These are phyloP conservation scores for Brettanomyces custersianus DNA, from an alignment of 805 yeast genomes.

Conservation along the genomic window DNA sequence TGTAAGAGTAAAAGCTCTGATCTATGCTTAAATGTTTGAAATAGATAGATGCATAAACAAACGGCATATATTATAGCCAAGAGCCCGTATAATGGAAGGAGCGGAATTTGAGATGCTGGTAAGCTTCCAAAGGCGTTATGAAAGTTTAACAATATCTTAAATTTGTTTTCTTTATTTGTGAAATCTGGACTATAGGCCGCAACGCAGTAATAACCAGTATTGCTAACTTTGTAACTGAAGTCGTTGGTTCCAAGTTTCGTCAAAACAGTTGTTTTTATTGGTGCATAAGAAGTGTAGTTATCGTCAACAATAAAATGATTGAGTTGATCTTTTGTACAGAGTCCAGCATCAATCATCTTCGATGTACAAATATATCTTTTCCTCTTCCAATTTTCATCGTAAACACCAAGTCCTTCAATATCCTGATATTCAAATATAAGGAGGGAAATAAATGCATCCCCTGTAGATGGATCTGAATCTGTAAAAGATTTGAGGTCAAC, in stretches of 20 bases:
- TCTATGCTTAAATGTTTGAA: constrained; percentile 77
- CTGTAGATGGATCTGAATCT: constrained; percentile 26
- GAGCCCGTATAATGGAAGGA: constrained; percentile 80
- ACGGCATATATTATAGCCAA: constrained; percentile 78
- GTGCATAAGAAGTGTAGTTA: constrained; percentile 33
- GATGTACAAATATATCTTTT: constrained; percentile 69
- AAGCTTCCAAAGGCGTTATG: constrained; percentile 89
- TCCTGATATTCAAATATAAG: constrained; percentile 83
- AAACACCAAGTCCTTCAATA: constrained; percentile 54
- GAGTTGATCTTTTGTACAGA: constrained; percentile 46
- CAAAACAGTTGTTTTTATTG: constrained; percentile 49
- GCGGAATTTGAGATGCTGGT: constrained; percentile 86
- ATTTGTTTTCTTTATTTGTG: constrained; percentile 27
- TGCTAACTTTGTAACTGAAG: constrained; percentile 52
- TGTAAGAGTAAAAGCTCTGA: constrained; percentile 85
- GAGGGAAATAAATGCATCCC: constrained; percentile 45
- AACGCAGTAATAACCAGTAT: constrained; percentile 90
- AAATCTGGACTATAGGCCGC: constrained; percentile 48
- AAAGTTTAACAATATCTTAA: constrained; percentile 64
- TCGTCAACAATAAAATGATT: constrained; percentile 56
- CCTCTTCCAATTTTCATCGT: constrained; percentile 30
- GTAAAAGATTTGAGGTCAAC: constrained; percentile 30
- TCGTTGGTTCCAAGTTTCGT: constrained; percentile 50
- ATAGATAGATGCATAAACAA: constrained; percentile 73
- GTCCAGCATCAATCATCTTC: constrained; percentile 41